These are phyloP conservation scores for Ostreobium quekettii DNA, from an alignment of 139 green algal species.

Conservation along the genomic window DNA sequence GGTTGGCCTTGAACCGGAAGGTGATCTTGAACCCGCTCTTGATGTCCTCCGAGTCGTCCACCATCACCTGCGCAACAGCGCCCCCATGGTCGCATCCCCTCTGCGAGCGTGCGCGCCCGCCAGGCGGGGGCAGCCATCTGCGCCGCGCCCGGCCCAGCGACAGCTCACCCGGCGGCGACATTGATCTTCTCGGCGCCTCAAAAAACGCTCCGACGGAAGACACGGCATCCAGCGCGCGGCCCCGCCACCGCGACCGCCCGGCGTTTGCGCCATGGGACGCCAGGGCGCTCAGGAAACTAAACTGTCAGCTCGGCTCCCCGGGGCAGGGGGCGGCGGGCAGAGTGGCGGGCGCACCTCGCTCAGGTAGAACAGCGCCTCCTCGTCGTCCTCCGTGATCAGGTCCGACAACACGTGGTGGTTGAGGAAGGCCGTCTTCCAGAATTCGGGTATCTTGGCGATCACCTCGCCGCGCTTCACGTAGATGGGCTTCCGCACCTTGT, in stretches of 20 bases:
- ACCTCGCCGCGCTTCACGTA: constrained; percentile 40
- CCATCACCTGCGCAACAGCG: constrained; percentile 29
- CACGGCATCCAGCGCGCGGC: no score
- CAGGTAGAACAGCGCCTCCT: constrained; percentile 36
- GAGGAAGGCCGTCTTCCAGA: constrained; percentile 38
- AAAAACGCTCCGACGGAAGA: no score
- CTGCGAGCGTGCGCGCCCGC: not conserved
- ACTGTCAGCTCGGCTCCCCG: not conserved
- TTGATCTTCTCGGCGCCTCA: no score
- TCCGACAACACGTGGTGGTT: constrained; percentile 33
- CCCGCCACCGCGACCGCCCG: no score
- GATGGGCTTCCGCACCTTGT: constrained; percentile 37
- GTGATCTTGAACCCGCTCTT: constrained; percentile 55
- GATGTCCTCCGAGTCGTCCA: constrained; percentile 58
- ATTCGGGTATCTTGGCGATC: constrained; percentile 36
- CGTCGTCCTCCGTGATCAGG: constrained; percentile 43
- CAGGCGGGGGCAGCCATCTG: not conserved
- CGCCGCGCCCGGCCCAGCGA: no score
- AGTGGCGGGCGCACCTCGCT: constrained; percentile 30
- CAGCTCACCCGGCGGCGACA: no score
- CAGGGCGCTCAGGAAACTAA: no score
- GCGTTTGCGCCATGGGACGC: no score
- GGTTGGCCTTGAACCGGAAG: constrained; percentile 46
- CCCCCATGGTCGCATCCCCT: not conserved
- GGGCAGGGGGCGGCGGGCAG: not conserved